A percentile compares a stretch with the other conserved stretches of the same genome.
Evolutionary conservation across 139 green algal genomes (phyloP).

Genomic region (Micromonas commoda): DNA sequence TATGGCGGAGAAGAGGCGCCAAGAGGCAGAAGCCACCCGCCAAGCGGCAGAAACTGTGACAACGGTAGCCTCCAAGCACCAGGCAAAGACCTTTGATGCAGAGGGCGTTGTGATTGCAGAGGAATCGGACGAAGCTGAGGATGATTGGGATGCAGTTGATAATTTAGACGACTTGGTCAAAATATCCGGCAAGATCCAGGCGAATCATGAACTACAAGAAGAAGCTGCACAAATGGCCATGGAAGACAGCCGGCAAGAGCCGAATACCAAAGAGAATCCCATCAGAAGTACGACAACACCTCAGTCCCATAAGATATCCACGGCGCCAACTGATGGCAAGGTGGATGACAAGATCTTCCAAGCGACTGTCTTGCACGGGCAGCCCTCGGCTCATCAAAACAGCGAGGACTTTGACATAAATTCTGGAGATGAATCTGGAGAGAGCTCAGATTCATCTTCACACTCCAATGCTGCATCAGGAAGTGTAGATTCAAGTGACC

Average conservation of each 20-base stretch:
- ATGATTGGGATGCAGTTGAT: conserved; percentile 35
- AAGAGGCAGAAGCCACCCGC: conserved; percentile 13
- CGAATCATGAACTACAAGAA: conserved; percentile 10
- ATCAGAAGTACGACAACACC: too few species aligned
- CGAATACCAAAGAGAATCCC: too few species aligned
- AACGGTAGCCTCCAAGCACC: too few species aligned
- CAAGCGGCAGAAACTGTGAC: too few species aligned
- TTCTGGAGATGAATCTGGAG: conserved; percentile 29
- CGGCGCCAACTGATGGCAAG: too few species aligned
- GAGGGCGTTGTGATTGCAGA: too few species aligned
- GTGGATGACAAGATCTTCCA: not conserved
- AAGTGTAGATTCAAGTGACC: conserved; percentile 8
- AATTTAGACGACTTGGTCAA: conserved; percentile 32
- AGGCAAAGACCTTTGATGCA: too few species aligned
- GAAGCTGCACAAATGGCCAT: conserved; percentile 15
- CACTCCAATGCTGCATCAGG: conserved; percentile 12
- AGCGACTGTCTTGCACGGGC: not conserved
- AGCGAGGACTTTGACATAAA: conserved; percentile 56
- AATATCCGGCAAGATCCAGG: conserved; percentile 23
- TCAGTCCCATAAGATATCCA: too few species aligned
- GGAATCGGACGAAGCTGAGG: conserved; percentile 36
- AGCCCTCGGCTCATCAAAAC: not conserved
- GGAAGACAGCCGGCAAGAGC: too few species aligned
- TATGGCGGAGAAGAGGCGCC: conserved; percentile 1
- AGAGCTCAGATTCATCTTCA: not conserved